Evolutionary conservation across 1,139 yeast genomes (phyloP), one percentile per base, ranked within the genome.

Genomic region (Meyerozyma athensensis): DNA sequence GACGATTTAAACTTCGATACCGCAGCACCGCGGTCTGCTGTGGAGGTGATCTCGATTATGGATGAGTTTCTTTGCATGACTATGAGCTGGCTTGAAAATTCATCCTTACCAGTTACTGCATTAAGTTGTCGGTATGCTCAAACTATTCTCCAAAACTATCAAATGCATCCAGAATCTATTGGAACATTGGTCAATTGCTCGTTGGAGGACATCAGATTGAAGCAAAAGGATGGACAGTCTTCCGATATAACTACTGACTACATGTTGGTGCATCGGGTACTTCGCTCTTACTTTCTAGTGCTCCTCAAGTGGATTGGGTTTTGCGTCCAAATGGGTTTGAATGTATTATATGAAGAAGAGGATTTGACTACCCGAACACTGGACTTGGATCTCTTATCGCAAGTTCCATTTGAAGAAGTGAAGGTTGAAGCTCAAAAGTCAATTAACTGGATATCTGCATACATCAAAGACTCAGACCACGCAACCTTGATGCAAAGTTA

Each of bases 341-440:
- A 79, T n/a, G 82, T 79, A 6, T 63, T 84, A 13, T 79, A 78
- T 47, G 90, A 83, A 48, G 92, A 84, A 49, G 94, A 84, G 51
- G 94, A 84, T 56, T 59, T 84, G 36, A 79, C 80, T 39, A 77
- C 84, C 2, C 74, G 82, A 45, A 65, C 68, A 9, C 77, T 82
- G 81, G 78, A 77, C 36, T 52, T 68, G 36, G 60, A 65, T 42
- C 66, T 65, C 38, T 56, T 68, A 36, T 41, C 43, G 19, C 56
- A 52, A 18, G 50, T 63, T 3, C 43, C 57, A n/a, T 38, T 56
- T 1, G 54, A 50, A 18, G 47, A 48, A 5, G 53, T 63, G 1
- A 38, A 56, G 2, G 50, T 36, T 4, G 57, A 52, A 26, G 32
- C 50, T 8, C 46, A 49, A 18, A 30, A 36, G 20, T 49, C 50